A percentile compares a stretch with the other conserved stretches of the same genome.
Evolutionary conservation across 345 rosid species (phyloP).

Genomic region (Cardamine occulta): DNA sequence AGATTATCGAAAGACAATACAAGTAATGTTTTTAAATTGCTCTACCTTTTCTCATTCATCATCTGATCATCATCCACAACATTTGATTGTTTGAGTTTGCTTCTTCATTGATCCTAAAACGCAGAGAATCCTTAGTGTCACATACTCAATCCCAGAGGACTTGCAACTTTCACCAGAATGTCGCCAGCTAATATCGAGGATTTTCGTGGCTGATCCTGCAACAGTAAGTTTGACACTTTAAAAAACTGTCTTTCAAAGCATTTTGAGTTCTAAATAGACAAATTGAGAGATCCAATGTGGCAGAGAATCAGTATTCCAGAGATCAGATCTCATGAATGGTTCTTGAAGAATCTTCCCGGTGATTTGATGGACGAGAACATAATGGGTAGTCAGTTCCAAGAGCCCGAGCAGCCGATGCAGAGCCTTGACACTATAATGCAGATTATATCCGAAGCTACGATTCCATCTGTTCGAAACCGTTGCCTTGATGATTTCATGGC

Average conservation of each 20-base stretch:
- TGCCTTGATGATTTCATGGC: conserved; percentile 46
- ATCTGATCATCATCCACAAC: background rate
- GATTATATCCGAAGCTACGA: conserved; percentile 87
- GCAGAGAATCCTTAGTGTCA: conserved; percentile 46
- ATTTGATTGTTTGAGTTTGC: background rate
- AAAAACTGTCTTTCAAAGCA: background rate
- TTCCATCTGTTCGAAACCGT: conserved; percentile 67
- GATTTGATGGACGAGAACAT: conserved; percentile 69
- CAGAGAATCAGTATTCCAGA: conserved; percentile 92
- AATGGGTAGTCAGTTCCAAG: conserved; percentile 66
- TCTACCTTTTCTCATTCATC: background rate
- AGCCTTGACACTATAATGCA: conserved; percentile 87
- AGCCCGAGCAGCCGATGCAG: conserved; percentile 89
- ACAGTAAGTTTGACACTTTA: conserved; percentile 32
- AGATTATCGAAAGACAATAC: conserved; percentile 84
- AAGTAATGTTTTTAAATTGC: conserved; percentile 44
- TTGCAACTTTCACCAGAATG: conserved; percentile 42
- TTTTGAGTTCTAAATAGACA: background rate
- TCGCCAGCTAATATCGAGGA: conserved; percentile 44
- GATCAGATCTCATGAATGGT: conserved; percentile 78
- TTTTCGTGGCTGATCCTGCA: conserved; percentile 45
- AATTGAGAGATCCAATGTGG: conserved; percentile 33
- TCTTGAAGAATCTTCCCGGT: conserved; percentile 83
- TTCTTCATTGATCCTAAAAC: background rate
- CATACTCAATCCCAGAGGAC: conserved; percentile 46